Conservation (phyloP, 2,329 filamentous ascomycete species). For the Fragosphaeria purpurea region DNA sequence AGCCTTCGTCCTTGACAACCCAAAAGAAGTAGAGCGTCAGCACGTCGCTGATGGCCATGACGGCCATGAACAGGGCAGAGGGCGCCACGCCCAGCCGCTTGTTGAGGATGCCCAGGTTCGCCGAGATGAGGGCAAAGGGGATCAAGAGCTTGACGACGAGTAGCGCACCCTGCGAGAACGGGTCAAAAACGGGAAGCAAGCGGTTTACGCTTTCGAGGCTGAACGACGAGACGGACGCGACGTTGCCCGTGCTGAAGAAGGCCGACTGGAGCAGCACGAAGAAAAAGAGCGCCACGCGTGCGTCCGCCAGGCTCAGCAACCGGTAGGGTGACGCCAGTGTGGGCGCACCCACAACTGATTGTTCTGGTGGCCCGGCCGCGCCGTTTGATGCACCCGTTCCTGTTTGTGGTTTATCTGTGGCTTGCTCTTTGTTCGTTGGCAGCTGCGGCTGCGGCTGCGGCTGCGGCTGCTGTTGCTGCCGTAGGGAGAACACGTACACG, state of each 20-base stretch:
- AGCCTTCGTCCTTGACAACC: slow-evolving; percentile 92
- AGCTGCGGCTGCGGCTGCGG: neutral
- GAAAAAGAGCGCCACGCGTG: slow-evolving; percentile 86
- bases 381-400: slow-evolving; percentile 2
- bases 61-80: slow-evolving; percentile 84
- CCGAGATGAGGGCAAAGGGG: slow-evolving; percentile 84
- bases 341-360: neutral
- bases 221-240: slow-evolving; percentile 89
- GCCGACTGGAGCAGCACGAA: slow-evolving; percentile 88
- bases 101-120: slow-evolving; percentile 90
- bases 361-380: slow-evolving; percentile 1
- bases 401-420: neutral
- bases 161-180: slow-evolving; percentile 81
- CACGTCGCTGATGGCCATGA: slow-evolving; percentile 84
- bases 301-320: slow-evolving; percentile 68
- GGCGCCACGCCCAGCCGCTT: slow-evolving; percentile 73
- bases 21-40: slow-evolving; percentile 96
- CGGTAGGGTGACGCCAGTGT: slow-evolving; percentile 33
- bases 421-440: neutral
- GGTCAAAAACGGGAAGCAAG: slow-evolving; percentile 84
- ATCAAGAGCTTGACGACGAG: slow-evolving; percentile 84
- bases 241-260: slow-evolving; percentile 95
- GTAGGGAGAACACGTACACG: slow-evolving; percentile 42
- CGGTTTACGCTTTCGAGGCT: slow-evolving; percentile 82
- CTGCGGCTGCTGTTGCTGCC: slow-evolving; percentile 15